Base-by-base conservation (phyloP, 2,329 filamentous ascomycete genomes). In the Talaromyces sp. region DNA sequence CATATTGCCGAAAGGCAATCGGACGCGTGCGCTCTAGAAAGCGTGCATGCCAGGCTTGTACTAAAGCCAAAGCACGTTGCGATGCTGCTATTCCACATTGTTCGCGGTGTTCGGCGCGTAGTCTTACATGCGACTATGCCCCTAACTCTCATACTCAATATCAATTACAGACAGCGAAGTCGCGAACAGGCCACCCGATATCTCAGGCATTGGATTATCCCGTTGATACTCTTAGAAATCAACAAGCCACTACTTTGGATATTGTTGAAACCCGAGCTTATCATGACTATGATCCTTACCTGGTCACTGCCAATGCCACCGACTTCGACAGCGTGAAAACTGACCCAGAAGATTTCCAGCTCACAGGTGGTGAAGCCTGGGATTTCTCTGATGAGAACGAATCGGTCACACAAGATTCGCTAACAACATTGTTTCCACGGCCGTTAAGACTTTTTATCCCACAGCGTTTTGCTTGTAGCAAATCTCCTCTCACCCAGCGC, bases 11-110 rank as follows among this genome's bases (percentile, higher is more conserved):
- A 27, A 63, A 57, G 27, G 41, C 61, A 10, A 63, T 63, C 27
- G 61, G 61, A 22, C 61, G 61, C 31, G 27, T 57, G 27, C 50
- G 61, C 5, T 63, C 61, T 35, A 47, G 61, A 31, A 63, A 63
- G 31, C 61, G 61, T 57, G 61, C 61, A 22, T 63, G 61, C 47
- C 61, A 52, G 13, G 50, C 61, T 39, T 63, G 61, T 19, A 63
- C 61, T 11, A 63, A 63, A 63, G 61, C 61, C 27, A 63, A 63
- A 43, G 61, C 61, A 25, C 61, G 61, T 35, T 63, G 61, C 41
- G 61, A 63, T 57, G 39, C 52, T 57, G 19, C 49, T 19, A 19
- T 57, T 37, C 61, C 61, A 43, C 52, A 45, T 9, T 63, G 61
- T 27, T 63, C 61, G 15, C 25, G 61, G n/a, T 63, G 61, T 13